Evolutionary conservation across 345 rosid genomes (phyloP).

Genomic region (Murraya koenigii): DNA sequence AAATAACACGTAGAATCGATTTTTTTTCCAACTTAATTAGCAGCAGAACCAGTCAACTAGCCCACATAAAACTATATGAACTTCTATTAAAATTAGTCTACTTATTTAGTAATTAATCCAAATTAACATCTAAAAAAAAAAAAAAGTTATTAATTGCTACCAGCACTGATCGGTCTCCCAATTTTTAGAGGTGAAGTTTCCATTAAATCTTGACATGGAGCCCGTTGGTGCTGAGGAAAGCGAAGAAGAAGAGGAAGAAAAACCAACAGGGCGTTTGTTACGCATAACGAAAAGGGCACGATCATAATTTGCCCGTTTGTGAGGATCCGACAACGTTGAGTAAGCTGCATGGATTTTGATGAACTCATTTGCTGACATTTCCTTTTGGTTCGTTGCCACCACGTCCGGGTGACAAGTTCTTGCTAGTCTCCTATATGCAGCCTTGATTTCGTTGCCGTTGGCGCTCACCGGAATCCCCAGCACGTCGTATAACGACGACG

Average conservation of each 20-base stretch:
- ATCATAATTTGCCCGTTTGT: constrained; percentile 51
- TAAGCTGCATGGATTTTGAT: constrained; percentile 53
- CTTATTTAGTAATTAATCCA: no score
- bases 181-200: constrained; percentile 23
- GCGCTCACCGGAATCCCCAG: constrained; percentile 50
- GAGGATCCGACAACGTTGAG: constrained; percentile 52
- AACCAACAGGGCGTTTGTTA: constrained; percentile 12
- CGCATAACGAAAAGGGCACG: constrained; percentile 22
- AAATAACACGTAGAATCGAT: no score
- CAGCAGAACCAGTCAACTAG: no score
- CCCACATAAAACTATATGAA: no score
- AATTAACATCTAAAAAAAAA: no score
- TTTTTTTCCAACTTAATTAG: no score
- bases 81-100: no score
- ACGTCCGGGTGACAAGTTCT: constrained; percentile 61
- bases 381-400: constrained; percentile 37
- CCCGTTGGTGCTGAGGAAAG: constrained; percentile 14
- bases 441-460: constrained; percentile 39
- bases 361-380: constrained; percentile 43
- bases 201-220: constrained; percentile 22
- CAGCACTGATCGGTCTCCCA: constrained; percentile 85
- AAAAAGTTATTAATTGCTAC: constrained; percentile 23
- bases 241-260: constrained; percentile 13
- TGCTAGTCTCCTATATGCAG: constrained; percentile 57
- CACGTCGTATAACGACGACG: constrained; percentile 45